Conservation (phyloP, 1,139 yeast genomes). For the Zygosaccharomyces sapae region DNA sequence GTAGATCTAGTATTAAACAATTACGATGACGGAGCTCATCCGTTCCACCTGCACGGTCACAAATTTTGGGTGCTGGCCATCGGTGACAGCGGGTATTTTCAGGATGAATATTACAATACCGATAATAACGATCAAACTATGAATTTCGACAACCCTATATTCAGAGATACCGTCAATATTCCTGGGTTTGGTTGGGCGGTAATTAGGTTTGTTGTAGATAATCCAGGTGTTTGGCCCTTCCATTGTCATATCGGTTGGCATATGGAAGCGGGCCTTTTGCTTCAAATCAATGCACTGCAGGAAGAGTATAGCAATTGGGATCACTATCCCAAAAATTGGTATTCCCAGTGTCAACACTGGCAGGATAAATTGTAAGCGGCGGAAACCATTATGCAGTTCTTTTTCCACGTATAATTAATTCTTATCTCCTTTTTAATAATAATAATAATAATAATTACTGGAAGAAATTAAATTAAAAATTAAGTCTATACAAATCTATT, state of each 20-base stretch:
- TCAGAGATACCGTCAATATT: conserved; percentile 61
- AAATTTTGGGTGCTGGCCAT: conserved; percentile 64
- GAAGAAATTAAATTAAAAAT: neutral
- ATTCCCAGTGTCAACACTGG: conserved; percentile 15
- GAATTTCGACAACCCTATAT: conserved; percentile 50
- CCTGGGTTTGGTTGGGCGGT: conserved; percentile 54
- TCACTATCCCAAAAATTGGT: conserved; percentile 17
- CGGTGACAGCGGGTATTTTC: conserved; percentile 45
- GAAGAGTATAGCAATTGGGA: conserved; percentile 26
- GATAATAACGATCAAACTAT: conserved; percentile 38
- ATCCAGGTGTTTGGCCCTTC: conserved; percentile 77
- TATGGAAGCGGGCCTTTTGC: conserved; percentile 30
- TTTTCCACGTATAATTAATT: too few species aligned
- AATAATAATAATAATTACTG: neutral
- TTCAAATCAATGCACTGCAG: conserved; percentile 26
- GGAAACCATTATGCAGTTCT: too few species aligned
- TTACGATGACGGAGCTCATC: conserved; percentile 76
- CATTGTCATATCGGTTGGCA: conserved; percentile 83
- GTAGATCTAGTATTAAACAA: conserved; percentile 70
- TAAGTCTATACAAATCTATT: neutral
- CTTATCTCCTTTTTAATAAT: neutral
- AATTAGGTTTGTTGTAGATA: conserved; percentile 57
- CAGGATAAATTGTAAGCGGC: conserved; percentile 8
- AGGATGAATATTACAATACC: conserved; percentile 41
- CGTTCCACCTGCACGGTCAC: conserved; percentile 85